phyloP scores from a whole-genome alignment of 768 basidiomycete species.

The Leucocoprinus leucothites region DNA sequence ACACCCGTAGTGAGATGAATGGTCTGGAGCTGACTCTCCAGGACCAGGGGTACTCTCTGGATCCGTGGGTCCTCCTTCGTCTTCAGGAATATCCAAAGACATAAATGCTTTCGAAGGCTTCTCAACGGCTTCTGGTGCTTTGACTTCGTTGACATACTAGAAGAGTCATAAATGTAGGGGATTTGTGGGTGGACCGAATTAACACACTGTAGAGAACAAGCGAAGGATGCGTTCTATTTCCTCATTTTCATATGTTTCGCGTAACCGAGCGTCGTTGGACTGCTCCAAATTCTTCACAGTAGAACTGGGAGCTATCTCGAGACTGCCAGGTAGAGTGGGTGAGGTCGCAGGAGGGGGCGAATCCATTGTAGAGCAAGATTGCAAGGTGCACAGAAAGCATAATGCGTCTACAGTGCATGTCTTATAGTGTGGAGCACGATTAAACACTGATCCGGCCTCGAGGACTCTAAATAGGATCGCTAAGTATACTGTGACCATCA shows the following conservation, averaged over 20 bases:
- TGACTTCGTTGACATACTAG: conserved; percentile 63
- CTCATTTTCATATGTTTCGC: conserved; percentile 60
- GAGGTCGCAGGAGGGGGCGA: neutral
- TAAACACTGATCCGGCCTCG: no score
- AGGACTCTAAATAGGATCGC: no score
- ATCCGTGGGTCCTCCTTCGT: no score
- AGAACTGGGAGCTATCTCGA: neutral
- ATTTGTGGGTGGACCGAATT: neutral
- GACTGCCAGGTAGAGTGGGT: neutral
- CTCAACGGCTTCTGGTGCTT: conserved; percentile 20
- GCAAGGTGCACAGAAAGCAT: no score
- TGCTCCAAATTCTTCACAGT: conserved; percentile 19
- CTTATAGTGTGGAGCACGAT: no score
- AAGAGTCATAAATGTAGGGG: neutral
- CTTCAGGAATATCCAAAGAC: no score
- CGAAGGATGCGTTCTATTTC: conserved; percentile 59
- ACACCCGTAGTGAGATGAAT: conserved; percentile 4
- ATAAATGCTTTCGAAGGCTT: no score
- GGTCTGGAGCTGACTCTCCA: no score
- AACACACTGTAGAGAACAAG: conserved; percentile 56
- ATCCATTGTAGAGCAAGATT: neutral
- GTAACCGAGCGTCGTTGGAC: conserved; percentile 49
- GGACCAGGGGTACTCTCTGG: no score
- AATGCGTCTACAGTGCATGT: no score
- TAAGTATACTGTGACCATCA: no score